phyloP scores from a whole-genome alignment of 169 alveolate genomes.

The Plasmodium gallinaceum region DNA sequence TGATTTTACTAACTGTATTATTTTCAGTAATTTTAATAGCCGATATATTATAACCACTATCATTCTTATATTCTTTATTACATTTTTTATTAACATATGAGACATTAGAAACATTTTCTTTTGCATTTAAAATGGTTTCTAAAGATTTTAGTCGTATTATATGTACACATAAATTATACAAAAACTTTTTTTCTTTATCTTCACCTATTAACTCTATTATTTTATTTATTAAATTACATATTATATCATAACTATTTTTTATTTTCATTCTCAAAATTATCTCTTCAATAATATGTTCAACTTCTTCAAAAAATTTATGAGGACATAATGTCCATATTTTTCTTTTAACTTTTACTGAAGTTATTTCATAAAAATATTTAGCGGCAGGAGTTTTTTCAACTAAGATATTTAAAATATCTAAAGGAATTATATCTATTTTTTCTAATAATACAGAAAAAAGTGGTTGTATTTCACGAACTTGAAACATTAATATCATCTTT shows the following conservation, averaged over 20 bases:
- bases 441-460: constrained; percentile 79
- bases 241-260: constrained; percentile 28
- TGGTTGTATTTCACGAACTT: constrained; percentile 87
- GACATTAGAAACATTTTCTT: constrained; percentile 4
- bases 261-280: constrained; percentile 61
- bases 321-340: constrained; percentile 75
- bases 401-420: constrained; percentile 76
- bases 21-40: not conserved
- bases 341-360: constrained; percentile 59
- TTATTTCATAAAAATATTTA: constrained; percentile 80
- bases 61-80: too few species aligned
- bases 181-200: constrained; percentile 29
- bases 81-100: too few species aligned
- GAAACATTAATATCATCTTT: constrained; percentile 85
- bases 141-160: constrained; percentile 66
- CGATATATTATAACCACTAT: not conserved
- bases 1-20: not conserved
- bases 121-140: constrained; percentile 30
- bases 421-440: constrained; percentile 81
- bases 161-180: constrained; percentile 72
- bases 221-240: constrained; percentile 27
- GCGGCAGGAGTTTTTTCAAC: constrained; percentile 85
- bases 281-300: constrained; percentile 59
- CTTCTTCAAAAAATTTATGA: constrained; percentile 46
- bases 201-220: constrained; percentile 59